A percentile compares a stretch with the other conserved stretches of the same genome.
These are phyloP conservation scores for Trichoderma breve DNA, from an alignment of 2,329 filamentous ascomycete genomes.

Conservation along the genomic window DNA sequence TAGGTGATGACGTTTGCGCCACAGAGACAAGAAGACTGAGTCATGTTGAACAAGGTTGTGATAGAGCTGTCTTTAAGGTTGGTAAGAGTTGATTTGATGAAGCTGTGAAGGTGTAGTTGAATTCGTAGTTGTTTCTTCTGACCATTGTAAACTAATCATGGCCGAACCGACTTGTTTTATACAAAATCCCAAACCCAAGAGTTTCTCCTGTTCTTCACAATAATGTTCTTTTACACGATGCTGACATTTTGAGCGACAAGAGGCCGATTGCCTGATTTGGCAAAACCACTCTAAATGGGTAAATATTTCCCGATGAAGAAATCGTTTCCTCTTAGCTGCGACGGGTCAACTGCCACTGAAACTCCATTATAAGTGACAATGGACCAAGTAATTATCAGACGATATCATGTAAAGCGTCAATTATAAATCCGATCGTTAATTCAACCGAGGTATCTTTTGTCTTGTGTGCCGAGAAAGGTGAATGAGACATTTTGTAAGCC, in stretches of 20 bases:
- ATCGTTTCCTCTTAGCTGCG: background rate
- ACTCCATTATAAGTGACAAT: background rate
- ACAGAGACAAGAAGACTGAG: slow-evolving; percentile 2
- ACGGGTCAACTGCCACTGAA: background rate
- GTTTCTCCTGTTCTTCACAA: background rate
- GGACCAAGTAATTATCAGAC: background rate
- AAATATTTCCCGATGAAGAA: background rate
- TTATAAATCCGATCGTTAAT: background rate
- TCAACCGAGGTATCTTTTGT: background rate
- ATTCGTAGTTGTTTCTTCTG: background rate
- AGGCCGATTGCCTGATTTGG: background rate
- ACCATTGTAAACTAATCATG: background rate
- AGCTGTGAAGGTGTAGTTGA: background rate
- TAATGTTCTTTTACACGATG: background rate
- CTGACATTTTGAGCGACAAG: background rate
- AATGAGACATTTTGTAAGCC: background rate
- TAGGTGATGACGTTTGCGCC: slow-evolving; percentile 7
- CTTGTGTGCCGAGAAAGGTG: background rate
- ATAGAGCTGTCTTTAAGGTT: background rate
- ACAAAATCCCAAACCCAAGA: background rate
- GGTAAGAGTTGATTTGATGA: background rate
- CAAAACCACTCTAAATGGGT: background rate
- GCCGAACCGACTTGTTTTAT: background rate
- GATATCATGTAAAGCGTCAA: background rate
- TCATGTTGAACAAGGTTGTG: background rate